Evolutionary conservation across 1,139 yeast species (phyloP).

Genomic region (Diutina siamensis): DNA sequence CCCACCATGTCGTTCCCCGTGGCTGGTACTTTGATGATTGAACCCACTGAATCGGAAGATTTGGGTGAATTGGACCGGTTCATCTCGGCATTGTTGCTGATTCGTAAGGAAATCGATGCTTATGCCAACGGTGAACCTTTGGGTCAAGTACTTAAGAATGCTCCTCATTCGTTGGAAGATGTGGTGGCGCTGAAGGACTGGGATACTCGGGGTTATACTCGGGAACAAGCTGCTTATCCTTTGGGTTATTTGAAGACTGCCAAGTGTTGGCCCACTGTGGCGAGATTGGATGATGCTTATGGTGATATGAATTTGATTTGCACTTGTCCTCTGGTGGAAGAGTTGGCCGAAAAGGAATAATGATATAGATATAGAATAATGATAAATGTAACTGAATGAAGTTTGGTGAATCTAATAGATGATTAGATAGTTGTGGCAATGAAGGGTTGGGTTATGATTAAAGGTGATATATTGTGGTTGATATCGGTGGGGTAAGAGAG

Average conservation of each 20-base stretch:
- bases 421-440: too few species aligned
- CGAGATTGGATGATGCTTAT: constrained; percentile 85
- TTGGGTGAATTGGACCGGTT: constrained; percentile 82
- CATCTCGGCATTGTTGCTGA: constrained; percentile 75
- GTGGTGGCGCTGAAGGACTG: constrained; percentile 59
- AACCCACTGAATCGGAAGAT: constrained; percentile 94
- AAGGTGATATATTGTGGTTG: too few species aligned
- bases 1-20: constrained; percentile 99
- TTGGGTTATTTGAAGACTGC: constrained; percentile 55
- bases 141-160: constrained; percentile 71
- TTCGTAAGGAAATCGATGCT: constrained; percentile 74
- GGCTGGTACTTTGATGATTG: constrained; percentile 94
- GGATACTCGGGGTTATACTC: constrained; percentile 71
- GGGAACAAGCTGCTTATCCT: constrained; percentile 93
- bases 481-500: too few species aligned
- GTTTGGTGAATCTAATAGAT: too few species aligned
- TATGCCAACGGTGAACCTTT: constrained; percentile 53
- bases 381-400: background rate
- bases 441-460: too few species aligned
- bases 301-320: constrained; percentile 92
- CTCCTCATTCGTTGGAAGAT: constrained; percentile 87
- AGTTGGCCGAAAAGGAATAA: constrained; percentile 26
- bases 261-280: constrained; percentile 93
- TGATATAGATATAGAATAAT: background rate
- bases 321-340: constrained; percentile 82